Evolutionary conservation across 768 basidiomycete species (phyloP), one percentile per base, ranked within the genome.

Genomic region (Boletus sp.): DNA sequence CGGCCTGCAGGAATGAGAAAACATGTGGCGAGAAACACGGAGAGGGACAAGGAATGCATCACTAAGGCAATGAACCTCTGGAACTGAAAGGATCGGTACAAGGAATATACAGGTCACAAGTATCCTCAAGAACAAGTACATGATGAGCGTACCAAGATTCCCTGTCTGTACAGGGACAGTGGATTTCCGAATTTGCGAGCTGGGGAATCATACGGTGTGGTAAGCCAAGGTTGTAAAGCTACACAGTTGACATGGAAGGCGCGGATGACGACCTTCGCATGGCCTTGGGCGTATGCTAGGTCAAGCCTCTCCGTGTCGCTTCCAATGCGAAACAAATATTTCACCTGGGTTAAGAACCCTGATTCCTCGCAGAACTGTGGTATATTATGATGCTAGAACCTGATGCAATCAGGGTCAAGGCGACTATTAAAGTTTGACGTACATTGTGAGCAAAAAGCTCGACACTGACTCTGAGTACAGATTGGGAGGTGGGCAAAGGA

Each of bases 1-100:
- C 14, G 47, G 10, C 42, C 48, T 21, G 48, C 47, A 51, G 54
- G 52, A n/a, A 60, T 37, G 35, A 67, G 46, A 17, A 65, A 39
- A 45, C 43, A 58, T 21, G 49, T n/a, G 3, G 47, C 42, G 25
- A 64, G 23, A 27, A 71, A 40, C 11, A 50, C 50, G 14, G 48
- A 51, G 34, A 65, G 47, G 5, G 40, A 41, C 9, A 56, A 41
- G 25, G 34, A 60, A 15, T 27, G 55, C 57, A 60, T 63, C 25
- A 29, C 7, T 7, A 51, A 41, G 29, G 32, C n/a, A 21, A 27
- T 42, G 30, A n/a, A 35, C 14, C 6, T 38, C 56, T 51, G 56
- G n/a, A 32, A 34, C 29, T 45, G 4, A 23, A 32, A 11, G 15
- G 1, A 25, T 33, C 5, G 14, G 13, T 7, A 57, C 35, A 43